Conservation (phyloP, 495 filamentous ascomycete genomes). For the Penicillium alfredii region DNA sequence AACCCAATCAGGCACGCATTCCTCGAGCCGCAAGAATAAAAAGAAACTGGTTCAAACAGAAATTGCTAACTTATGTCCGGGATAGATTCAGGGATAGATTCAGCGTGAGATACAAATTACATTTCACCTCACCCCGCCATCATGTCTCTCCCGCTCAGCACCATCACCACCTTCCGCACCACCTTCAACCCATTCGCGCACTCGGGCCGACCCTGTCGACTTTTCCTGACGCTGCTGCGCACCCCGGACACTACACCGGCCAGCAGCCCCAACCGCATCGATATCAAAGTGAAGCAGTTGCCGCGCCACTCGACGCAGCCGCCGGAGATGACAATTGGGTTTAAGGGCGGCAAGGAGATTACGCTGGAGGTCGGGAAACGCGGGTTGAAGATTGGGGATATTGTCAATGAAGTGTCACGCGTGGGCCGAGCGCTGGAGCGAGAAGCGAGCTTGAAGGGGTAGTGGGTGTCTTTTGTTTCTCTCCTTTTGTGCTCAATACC, state of each 20-base stretch:
- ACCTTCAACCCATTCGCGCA: constrained; percentile 89
- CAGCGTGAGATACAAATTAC: neutral
- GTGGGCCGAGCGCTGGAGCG: constrained; percentile 76
- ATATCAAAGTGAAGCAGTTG: constrained; percentile 63
- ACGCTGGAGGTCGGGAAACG: constrained; percentile 73
- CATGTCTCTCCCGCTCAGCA: constrained; percentile 66
- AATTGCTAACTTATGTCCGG: neutral
- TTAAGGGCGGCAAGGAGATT: constrained; percentile 57
- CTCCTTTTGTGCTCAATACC: constrained; percentile 14
- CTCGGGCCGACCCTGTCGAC: constrained; percentile 67
- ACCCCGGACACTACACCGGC: constrained; percentile 61
- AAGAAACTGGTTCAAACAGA: no score
- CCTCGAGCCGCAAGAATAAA: no score
- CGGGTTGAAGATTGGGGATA: constrained; percentile 75
- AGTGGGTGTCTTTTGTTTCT: constrained; percentile 20
- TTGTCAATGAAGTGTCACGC: constrained; percentile 82
- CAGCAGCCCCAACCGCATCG: constrained; percentile 66
- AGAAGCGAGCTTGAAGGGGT: constrained; percentile 71
- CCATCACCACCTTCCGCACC: constrained; percentile 72
- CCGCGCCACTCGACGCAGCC: constrained; percentile 52
- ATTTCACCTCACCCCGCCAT: constrained; percentile 17
- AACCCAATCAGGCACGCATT: constrained; percentile 13
- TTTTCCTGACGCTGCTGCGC: constrained; percentile 78
- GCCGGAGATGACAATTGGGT: constrained; percentile 53
- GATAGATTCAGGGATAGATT: neutral